Evolutionary conservation across 345 rosid genomes (phyloP), one percentile per base, ranked within the genome.

Genomic region (Pistacia integerrima): DNA sequence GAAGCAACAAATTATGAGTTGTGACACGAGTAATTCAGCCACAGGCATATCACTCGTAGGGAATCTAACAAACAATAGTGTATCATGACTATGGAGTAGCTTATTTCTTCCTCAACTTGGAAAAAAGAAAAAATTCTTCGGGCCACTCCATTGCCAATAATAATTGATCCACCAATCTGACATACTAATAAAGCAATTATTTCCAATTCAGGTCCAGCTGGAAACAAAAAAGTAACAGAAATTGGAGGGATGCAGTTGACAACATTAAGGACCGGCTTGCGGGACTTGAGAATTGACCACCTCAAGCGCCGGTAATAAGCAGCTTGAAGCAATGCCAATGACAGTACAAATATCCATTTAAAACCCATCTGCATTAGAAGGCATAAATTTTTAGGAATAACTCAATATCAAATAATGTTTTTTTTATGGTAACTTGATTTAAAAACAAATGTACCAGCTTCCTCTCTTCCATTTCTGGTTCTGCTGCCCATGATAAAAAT

Each of bases 401-500:
- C 25, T 16, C 35, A 68, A n/a, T 18, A 25, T 22, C 63, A 7
- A 33, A 52, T 17, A 8, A 44, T 2, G 14, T 22, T 57, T 65
- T 28, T 38, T 96, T 13, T 14, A 22, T 11, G 25, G 11, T 4
- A 67, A 22, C 77, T 59, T 22, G 70, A 33, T 22, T 44, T 56
- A 17, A 48, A 56, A 46, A 51, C 1, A 55, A 55, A 73, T 63
- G 41, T 87, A 97, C 99, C 94, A 97, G 80, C 76, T 97, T 97
- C 83, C 99, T 88, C 81, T 97, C 99, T 83, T 97, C 99, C 99
- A 97, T 97, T 85, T 97, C 99, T 17, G 98, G 99, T 80, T 97
- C 98, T 30, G 99, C 99, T 35, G 99, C 99, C 99, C 99, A 97
- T 1, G 97, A 44, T 74, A 97, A 87, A 79, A 97, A 94, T 64